These are phyloP conservation scores for Penicillium sp. DNA, from an alignment of 2,329 filamentous ascomycete species.

Conservation along the genomic window DNA sequence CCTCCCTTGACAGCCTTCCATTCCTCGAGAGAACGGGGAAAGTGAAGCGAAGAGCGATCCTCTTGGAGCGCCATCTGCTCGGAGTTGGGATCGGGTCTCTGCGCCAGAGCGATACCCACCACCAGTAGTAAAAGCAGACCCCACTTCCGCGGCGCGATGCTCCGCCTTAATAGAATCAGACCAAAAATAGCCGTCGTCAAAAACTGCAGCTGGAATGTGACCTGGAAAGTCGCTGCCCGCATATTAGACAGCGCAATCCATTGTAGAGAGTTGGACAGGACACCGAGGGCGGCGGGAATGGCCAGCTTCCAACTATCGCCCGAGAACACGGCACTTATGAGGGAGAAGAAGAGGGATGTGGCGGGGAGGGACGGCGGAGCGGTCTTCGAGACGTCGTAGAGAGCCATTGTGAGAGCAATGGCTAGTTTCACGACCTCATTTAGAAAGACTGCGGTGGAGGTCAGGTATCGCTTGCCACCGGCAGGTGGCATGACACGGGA, in stretches of 20 bases:
- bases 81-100: slow-evolving; percentile 62
- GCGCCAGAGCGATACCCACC: slow-evolving; percentile 77
- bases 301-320: slow-evolving; percentile 93
- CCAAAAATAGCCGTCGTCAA: slow-evolving; percentile 85
- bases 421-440: slow-evolving; percentile 88
- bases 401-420: slow-evolving; percentile 77
- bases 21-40: slow-evolving; percentile 74
- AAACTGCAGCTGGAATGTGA: slow-evolving; percentile 92
- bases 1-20: slow-evolving; percentile 55
- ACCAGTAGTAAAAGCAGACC: slow-evolving; percentile 72
- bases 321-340: slow-evolving; percentile 76
- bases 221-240: slow-evolving; percentile 87
- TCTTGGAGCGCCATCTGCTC: slow-evolving; percentile 50
- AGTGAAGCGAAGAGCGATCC: slow-evolving; percentile 62
- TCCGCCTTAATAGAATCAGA: slow-evolving; percentile 67
- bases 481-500: slow-evolving; percentile 85
- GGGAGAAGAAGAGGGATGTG: slow-evolving; percentile 72
- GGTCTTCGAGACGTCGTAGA: slow-evolving; percentile 78
- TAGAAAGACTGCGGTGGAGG: slow-evolving; percentile 89
- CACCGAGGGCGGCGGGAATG: slow-evolving; percentile 82
- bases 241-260: slow-evolving; percentile 89
- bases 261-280: slow-evolving; percentile 86
- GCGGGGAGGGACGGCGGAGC: slow-evolving; percentile 74
- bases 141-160: slow-evolving; percentile 72
- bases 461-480: slow-evolving; percentile 81